phyloP scores from a whole-genome alignment of 176 grass and related monocot genomes.

The Cenchrus purpureus region DNA sequence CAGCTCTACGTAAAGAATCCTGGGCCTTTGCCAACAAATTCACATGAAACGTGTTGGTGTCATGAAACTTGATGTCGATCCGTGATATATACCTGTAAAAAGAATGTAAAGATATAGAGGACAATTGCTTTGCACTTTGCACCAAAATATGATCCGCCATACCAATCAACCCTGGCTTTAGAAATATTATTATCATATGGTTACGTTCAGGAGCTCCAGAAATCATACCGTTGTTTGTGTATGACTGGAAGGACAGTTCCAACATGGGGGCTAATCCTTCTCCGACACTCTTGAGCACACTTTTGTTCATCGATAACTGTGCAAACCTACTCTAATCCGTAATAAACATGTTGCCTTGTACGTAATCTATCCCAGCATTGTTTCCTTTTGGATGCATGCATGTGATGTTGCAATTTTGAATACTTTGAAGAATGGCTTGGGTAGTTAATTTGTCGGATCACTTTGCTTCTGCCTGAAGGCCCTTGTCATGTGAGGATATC shows the following conservation, averaged over 20 bases:
- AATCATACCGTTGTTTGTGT: neutral
- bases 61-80: constrained; percentile 10
- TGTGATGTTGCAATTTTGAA: neutral
- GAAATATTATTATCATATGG: neutral
- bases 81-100: neutral
- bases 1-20: neutral
- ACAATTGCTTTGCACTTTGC: neutral
- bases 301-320: neutral
- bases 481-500: neutral
- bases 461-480: neutral
- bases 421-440: neutral
- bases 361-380: neutral
- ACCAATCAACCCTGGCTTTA: neutral
- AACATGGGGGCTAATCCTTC: neutral
- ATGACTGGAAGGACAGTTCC: neutral
- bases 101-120: neutral
- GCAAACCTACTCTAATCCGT: neutral
- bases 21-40: neutral
- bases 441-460: neutral
- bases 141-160: neutral
- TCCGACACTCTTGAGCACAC: neutral
- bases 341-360: neutral
- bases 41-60: neutral
- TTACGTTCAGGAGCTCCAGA: neutral
- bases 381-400: neutral